A percentile compares a stretch with the other conserved stretches of the same genome.
Conservation (phyloP, 257 asterid species). For the Misopates orontium region DNA sequence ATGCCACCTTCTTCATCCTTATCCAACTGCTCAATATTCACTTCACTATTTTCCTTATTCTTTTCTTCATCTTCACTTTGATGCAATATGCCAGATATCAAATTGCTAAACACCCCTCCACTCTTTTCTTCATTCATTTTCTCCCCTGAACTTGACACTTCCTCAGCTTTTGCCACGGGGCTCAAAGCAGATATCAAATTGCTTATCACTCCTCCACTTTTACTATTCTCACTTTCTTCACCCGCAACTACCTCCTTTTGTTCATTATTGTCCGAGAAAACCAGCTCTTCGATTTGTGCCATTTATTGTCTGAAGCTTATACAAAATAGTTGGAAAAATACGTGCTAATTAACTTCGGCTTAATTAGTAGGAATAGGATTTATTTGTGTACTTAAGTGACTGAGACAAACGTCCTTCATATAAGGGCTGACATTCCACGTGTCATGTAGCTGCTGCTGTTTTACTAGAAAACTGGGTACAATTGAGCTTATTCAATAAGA, state of each 20-base stretch:
- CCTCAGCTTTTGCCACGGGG: conserved; percentile 17
- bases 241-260: conserved; percentile 22
- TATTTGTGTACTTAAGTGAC: too few relatives aligned
- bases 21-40: not conserved
- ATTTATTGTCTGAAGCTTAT: too few relatives aligned
- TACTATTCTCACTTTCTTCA: conserved; percentile 17
- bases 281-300: conserved; percentile 36
- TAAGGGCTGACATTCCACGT: too few relatives aligned
- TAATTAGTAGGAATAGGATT: too few relatives aligned
- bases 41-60: not conserved
- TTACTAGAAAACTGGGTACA: too few relatives aligned
- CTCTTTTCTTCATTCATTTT: not conserved
- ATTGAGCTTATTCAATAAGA: too few relatives aligned
- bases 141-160: not conserved
- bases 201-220: conserved; percentile 36
- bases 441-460: too few relatives aligned
- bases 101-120: conserved; percentile 43
- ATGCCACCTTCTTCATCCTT: not conserved
- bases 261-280: conserved; percentile 18
- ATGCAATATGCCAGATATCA: conserved; percentile 45
- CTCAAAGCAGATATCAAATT: conserved; percentile 43
- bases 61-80: conserved; percentile 23
- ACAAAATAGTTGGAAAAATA: too few relatives aligned
- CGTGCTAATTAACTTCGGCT: too few relatives aligned
- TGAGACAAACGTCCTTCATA: too few relatives aligned